A percentile compares a stretch with the other conserved stretches of the same genome.
phyloP scores from a whole-genome alignment of 805 yeast genomes.

The Saturnispora galanensis region DNA sequence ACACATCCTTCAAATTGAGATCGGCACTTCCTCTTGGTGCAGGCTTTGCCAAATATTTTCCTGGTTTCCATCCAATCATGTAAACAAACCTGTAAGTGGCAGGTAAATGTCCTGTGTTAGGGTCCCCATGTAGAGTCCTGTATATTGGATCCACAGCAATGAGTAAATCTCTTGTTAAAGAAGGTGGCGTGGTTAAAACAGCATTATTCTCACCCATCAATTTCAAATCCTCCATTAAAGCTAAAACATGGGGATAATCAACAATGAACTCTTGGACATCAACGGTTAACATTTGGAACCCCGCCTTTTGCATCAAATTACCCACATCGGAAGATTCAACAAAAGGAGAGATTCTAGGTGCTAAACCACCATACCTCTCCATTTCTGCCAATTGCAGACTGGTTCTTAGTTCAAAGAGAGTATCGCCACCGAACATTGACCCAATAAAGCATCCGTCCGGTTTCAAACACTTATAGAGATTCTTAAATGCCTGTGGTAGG shows the following conservation, averaged over 20 bases:
- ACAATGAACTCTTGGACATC: constrained; percentile 79
- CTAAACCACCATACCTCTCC: constrained; percentile 69
- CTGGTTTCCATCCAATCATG: constrained; percentile 85
- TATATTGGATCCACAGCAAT: constrained; percentile 74
- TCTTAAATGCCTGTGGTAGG: constrained; percentile 52
- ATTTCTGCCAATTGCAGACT: constrained; percentile 73
- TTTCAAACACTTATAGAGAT: constrained; percentile 47
- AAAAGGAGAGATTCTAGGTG: constrained; percentile 75
- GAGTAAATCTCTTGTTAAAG: constrained; percentile 51
- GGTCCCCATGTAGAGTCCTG: constrained; percentile 58
- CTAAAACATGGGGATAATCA: constrained; percentile 61
- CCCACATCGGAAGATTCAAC: constrained; percentile 75
- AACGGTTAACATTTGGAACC: constrained; percentile 70
- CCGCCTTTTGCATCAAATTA: constrained; percentile 58
- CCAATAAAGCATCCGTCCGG: constrained; percentile 83
- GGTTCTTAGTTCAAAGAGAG: constrained; percentile 73
- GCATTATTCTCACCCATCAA: constrained; percentile 83
- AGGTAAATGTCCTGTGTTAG: constrained; percentile 45
- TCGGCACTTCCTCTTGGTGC: constrained; percentile 64
- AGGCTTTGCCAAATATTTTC: constrained; percentile 61
- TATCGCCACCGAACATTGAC: constrained; percentile 75
- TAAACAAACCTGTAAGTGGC: constrained; percentile 71
- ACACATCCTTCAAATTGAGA: constrained; percentile 55
- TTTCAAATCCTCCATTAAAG: constrained; percentile 62
- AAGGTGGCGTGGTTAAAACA: constrained; percentile 25